Percentiles rank a stretch among this genome's conserved stretches.
phyloP scores from a whole-genome alignment of 352 stramenopile species.

The Thalassiosira tumida region DNA sequence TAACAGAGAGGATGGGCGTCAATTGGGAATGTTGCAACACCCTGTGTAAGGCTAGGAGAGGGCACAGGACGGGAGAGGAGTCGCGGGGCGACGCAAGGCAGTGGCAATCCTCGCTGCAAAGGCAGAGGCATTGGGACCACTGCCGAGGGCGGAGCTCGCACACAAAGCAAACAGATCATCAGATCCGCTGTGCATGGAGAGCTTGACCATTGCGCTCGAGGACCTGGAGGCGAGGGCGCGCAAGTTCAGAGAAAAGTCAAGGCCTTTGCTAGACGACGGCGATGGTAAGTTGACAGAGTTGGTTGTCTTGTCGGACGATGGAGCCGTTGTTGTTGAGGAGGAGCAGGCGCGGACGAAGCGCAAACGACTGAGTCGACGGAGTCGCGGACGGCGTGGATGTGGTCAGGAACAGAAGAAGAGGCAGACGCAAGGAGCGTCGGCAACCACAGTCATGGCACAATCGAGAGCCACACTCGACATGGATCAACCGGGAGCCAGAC shows the following conservation, averaged over 20 bases:
- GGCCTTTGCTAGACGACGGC: background rate
- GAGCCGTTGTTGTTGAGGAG: background rate
- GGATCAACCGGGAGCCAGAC: too few species aligned
- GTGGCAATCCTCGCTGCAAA: background rate
- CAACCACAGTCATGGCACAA: too few species aligned
- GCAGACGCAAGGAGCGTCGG: too few species aligned
- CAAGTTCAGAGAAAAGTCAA: background rate
- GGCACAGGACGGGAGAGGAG: background rate
- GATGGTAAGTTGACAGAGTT: constrained; percentile 3
- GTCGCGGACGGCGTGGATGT: too few species aligned
- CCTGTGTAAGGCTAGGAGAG: background rate
- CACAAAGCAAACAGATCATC: background rate
- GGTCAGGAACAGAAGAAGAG: too few species aligned
- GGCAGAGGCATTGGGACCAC: background rate
- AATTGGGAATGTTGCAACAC: background rate
- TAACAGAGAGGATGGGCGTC: background rate
- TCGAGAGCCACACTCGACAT: too few species aligned
- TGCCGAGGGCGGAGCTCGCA: background rate
- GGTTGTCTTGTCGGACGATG: background rate
- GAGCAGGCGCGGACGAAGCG: background rate
- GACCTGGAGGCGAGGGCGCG: background rate
- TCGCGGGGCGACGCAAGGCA: background rate
- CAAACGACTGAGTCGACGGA: too few species aligned
- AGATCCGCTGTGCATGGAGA: background rate
- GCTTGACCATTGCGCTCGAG: background rate